A percentile compares a stretch with the other conserved stretches of the same genome.
phyloP scores from a whole-genome alignment of 805 yeast species.

The Pichia occidentalis region DNA sequence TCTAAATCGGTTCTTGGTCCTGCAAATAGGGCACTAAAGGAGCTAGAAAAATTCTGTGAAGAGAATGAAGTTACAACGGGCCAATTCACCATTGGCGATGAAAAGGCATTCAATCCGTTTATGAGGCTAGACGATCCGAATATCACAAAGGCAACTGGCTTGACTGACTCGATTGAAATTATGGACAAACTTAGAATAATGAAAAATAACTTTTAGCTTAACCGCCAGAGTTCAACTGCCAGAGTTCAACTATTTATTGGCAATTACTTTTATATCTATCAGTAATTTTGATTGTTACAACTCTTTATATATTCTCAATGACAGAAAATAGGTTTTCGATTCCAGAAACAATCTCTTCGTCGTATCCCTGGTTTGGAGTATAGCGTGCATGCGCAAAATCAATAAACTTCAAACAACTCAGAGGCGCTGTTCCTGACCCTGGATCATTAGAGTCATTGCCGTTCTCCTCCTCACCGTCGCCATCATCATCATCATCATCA shows the following conservation, averaged over 20 bases:
- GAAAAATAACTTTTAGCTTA: slow-evolving; percentile 56
- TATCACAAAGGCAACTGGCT: slow-evolving; percentile 55
- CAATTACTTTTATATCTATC: background rate
- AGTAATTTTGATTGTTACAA: background rate
- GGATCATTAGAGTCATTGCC: slow-evolving; percentile 22
- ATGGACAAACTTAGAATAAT: slow-evolving; percentile 70
- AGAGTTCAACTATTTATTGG: slow-evolving; percentile 4
- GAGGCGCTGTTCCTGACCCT: too few relatives aligned
- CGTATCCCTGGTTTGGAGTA: slow-evolving; percentile 59
- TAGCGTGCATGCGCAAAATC: slow-evolving; percentile 87
- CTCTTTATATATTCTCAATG: slow-evolving; percentile 28
- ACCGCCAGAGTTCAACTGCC: too few relatives aligned
- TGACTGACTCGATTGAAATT: slow-evolving; percentile 42
- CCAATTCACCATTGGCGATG: slow-evolving; percentile 75
- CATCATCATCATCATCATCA: slow-evolving; percentile 26
- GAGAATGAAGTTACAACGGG: slow-evolving; percentile 78
- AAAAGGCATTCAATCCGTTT: slow-evolving; percentile 79
- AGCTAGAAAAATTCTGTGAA: slow-evolving; percentile 44
- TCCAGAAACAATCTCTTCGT: slow-evolving; percentile 66
- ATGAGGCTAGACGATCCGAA: slow-evolving; percentile 66
- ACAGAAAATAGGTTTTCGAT: slow-evolving; percentile 50
- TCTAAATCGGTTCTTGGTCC: slow-evolving; percentile 54
- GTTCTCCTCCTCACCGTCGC: slow-evolving; percentile 18
- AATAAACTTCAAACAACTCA: slow-evolving; percentile 62
- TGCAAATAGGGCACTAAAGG: slow-evolving; percentile 43